A percentile compares a stretch with the other conserved stretches of the same genome.
phyloP scores from a whole-genome alignment of 148 eudicot genomes.

The Arctostaphylos glauca region DNA sequence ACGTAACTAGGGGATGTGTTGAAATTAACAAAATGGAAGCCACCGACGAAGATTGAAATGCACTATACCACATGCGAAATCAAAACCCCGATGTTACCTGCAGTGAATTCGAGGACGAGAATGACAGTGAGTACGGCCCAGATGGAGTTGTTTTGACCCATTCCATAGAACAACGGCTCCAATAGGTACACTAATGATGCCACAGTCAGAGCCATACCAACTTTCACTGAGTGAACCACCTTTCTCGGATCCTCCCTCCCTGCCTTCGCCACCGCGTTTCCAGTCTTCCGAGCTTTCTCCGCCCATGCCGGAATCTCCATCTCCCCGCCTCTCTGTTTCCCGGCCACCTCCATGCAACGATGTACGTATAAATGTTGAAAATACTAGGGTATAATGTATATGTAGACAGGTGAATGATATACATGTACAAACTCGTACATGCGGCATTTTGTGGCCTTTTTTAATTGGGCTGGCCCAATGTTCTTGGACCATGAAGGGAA shows the following conservation, averaged over 20 bases:
- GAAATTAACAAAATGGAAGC: no score
- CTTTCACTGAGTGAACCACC: slow-evolving; percentile 12
- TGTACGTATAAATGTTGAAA: neutral
- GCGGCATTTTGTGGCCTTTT: no score
- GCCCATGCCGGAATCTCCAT: neutral
- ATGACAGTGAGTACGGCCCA: slow-evolving; percentile 22
- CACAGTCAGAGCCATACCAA: slow-evolving; percentile 10
- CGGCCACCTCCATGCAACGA: slow-evolving; percentile 11
- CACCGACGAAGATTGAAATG: no score
- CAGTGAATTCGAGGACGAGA: slow-evolving; percentile 19
- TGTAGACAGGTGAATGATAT: no score
- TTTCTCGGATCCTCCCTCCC: slow-evolving; percentile 14
- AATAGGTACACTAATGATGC: slow-evolving; percentile 11
- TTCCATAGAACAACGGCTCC: neutral
- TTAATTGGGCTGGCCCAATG: no score
- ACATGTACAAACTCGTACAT: no score
- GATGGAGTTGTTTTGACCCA: slow-evolving; percentile 3
- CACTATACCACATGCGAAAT: no score
- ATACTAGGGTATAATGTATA: no score
- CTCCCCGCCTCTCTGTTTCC: neutral
- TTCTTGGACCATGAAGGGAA: no score
- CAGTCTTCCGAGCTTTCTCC: neutral
- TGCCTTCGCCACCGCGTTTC: neutral
- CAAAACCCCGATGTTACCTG: neutral
- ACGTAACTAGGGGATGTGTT: no score